Base-by-base conservation (phyloP, 140 eudicot species). In the Erigeron philadelphicus region DNA sequence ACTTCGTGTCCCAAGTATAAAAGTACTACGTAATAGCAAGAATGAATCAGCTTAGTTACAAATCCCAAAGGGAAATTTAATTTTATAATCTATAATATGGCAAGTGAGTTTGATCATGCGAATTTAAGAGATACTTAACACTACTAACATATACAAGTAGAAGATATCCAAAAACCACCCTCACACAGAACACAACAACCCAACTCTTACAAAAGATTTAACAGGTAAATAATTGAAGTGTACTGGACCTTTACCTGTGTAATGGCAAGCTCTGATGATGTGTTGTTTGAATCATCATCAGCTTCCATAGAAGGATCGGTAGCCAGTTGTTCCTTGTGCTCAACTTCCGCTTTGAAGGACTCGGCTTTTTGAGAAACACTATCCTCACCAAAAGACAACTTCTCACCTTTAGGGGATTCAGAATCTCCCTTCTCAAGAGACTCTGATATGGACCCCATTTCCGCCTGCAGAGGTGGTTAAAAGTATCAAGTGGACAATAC, bases 221-320 rank as follows among this genome's bases (percentile, higher is more conserved):
- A 7, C 41, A 59, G 40, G 46, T 65, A 64, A 18, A 63, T 45
- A 55, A 61, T 52, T 41, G 13, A 72, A 67, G 54, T 50, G 58
- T 23, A 43, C 67, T 52, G 9, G 76, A 79, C 15, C 7, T 67
- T 70, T 11, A 79, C 83, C 83, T 79, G 83, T 25, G 46, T 45
- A 53, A 53, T 4, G 17, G 72, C 59, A 78, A 45, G 82, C 62
- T 73, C 82, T 41, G 66, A 60, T 67, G 75, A 67, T 66, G 71
- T 25, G 42, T 21, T 73, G 64, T 47, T 70, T 52, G 57, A 44
- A 53, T 67, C 78, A 68, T 12, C 66, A 8, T 4, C 48, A 70
- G 9, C 16, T 47, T 71, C 50, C 79, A 61, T 60, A 53, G 18
- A 69, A 62, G 73, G 47, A 47, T 45, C 72, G 54, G 56, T 76